Conservation (phyloP, 805 yeast species). For the Suhomyces pyralidae region DNA sequence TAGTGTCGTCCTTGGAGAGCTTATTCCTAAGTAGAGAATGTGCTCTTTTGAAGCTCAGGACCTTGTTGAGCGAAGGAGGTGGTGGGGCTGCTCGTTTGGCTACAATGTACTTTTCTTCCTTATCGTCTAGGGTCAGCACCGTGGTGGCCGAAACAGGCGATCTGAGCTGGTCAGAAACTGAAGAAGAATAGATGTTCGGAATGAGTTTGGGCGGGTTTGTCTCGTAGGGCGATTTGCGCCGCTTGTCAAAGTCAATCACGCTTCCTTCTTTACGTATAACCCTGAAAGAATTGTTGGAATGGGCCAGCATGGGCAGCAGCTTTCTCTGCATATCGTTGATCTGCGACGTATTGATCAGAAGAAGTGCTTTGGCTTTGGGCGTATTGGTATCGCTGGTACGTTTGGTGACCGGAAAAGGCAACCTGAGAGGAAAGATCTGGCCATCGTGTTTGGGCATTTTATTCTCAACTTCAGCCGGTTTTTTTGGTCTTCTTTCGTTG, state of each 20-base stretch:
- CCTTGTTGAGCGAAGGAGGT: constrained; percentile 51
- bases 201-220: constrained; percentile 38
- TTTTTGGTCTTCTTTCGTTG: background rate
- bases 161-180: constrained; percentile 26
- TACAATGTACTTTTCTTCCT: constrained; percentile 36
- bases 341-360: constrained; percentile 16
- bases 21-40: constrained; percentile 6
- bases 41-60: constrained; percentile 10
- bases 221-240: constrained; percentile 72
- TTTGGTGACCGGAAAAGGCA: constrained; percentile 13
- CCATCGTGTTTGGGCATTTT: background rate
- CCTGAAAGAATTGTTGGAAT: constrained; percentile 49
- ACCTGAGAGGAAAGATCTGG: constrained; percentile 13
- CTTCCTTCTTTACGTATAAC: constrained; percentile 62
- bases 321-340: background rate
- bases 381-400: constrained; percentile 1
- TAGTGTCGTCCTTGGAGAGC: background rate
- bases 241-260: constrained; percentile 79
- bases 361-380: constrained; percentile 3
- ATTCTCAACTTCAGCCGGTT: background rate
- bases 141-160: constrained; percentile 40
- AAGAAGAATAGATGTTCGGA: constrained; percentile 34
- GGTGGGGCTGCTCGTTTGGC: constrained; percentile 74
- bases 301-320: constrained; percentile 1
- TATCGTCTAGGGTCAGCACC: constrained; percentile 24